Evolutionary conservation across 768 basidiomycete genomes (phyloP).

Genomic region (Lenzites betulinus): DNA sequence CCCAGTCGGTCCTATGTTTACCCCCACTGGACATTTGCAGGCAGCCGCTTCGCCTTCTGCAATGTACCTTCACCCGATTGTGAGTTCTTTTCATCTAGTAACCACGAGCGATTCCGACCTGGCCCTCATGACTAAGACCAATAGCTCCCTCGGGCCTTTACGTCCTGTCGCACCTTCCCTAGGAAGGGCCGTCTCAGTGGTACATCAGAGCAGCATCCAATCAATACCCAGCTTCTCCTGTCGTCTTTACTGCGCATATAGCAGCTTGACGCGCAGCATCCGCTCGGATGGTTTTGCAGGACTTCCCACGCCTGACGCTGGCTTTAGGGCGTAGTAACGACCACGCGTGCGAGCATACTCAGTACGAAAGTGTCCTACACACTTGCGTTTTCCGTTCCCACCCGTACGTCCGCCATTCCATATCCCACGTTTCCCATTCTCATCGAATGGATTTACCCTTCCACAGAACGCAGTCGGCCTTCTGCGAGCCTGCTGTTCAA

Average conservation of each 20-base stretch:
- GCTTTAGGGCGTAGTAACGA: background rate
- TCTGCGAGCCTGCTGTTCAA: background rate
- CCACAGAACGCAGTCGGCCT: background rate
- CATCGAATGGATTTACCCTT: background rate
- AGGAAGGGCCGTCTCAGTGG: background rate
- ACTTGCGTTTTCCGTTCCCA: background rate
- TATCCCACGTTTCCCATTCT: background rate
- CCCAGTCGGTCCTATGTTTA: no score
- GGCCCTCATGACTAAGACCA: background rate
- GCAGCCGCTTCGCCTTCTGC: background rate
- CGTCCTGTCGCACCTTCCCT: background rate
- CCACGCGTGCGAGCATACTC: background rate
- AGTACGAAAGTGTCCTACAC: background rate
- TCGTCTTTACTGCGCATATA: background rate
- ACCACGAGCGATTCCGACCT: background rate
- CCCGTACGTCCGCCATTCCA: background rate
- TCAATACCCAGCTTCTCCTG: background rate
- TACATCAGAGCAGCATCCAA: background rate
- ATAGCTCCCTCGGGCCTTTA: background rate
- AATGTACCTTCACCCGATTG: background rate
- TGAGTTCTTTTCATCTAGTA: background rate
- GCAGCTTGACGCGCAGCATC: background rate
- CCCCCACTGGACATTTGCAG: background rate
- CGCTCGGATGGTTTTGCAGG: background rate
- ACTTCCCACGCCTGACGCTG: background rate